Evolutionary conservation across 352 stramenopile species (phyloP).

Genomic region (Thalassiosira hispida): DNA sequence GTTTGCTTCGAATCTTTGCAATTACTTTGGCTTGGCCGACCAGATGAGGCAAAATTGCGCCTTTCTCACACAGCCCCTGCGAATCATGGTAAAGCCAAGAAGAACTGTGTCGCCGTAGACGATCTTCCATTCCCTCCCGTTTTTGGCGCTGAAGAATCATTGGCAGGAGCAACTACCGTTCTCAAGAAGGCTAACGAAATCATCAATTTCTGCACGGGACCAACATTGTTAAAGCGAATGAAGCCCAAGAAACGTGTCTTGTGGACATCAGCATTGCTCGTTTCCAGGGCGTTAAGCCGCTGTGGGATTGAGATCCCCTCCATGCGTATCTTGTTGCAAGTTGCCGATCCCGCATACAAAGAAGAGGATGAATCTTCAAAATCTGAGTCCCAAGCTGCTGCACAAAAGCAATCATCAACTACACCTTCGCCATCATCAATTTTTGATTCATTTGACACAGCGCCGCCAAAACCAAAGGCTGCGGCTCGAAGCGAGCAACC

Average conservation of each 20-base stretch:
- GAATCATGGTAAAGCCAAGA: background rate
- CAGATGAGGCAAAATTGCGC: slow-evolving; percentile 62
- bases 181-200: slow-evolving; percentile 68
- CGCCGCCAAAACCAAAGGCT: slow-evolving; percentile 24
- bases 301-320: slow-evolving; percentile 75
- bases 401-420: slow-evolving; percentile 10
- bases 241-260: slow-evolving; percentile 60
- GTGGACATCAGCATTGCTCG: slow-evolving; percentile 65
- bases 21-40: slow-evolving; percentile 69
- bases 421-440: slow-evolving; percentile 48
- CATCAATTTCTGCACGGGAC: slow-evolving; percentile 73
- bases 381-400: background rate
- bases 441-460: slow-evolving; percentile 62
- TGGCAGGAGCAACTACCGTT: slow-evolving; percentile 16
- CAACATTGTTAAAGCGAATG: slow-evolving; percentile 72
- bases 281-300: slow-evolving; percentile 59
- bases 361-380: slow-evolving; percentile 34
- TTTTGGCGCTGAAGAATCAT: slow-evolving; percentile 6
- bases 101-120: slow-evolving; percentile 2
- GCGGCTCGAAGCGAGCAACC: background rate
- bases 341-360: slow-evolving; percentile 38
- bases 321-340: slow-evolving; percentile 57
- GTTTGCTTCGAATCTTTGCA: slow-evolving; percentile 65
- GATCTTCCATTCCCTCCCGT: slow-evolving; percentile 30
- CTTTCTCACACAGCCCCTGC: slow-evolving; percentile 38